Percentiles rank a stretch among this genome's conserved stretches.
Conservation (phyloP, 805 yeast genomes). For the Saccharomyces eubayanus region DNA sequence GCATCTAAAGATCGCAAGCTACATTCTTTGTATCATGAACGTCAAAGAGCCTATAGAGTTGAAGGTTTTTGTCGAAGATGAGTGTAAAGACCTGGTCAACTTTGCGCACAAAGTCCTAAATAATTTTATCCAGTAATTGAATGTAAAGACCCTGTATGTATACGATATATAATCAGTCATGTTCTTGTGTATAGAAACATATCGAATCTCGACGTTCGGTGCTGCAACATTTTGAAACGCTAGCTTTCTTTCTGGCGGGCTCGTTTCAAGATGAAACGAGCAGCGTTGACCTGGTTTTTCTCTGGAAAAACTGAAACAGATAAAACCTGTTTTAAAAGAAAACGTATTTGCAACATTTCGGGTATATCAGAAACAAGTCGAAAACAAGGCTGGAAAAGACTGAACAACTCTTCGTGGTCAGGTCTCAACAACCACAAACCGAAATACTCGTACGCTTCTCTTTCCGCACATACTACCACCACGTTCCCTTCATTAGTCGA, state of each 20-base stretch:
- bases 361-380: slow-evolving; percentile 8
- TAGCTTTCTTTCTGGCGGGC: not conserved
- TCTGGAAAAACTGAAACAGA: not conserved
- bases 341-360: not conserved
- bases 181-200: not conserved
- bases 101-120: slow-evolving; percentile 9
- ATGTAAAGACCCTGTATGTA: not conserved
- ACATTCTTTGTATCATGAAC: slow-evolving; percentile 19
- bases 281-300: not conserved
- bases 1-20: slow-evolving; percentile 31
- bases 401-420: not conserved
- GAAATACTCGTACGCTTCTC: not conserved
- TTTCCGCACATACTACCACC: not conserved
- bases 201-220: not conserved
- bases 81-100: slow-evolving; percentile 9
- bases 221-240: not conserved
- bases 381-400: slow-evolving; percentile 10
- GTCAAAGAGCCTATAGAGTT: slow-evolving; percentile 11
- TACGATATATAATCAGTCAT: not conserved
- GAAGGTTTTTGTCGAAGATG: slow-evolving; percentile 2
- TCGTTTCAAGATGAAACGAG: not conserved
- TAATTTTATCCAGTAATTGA: not conserved
- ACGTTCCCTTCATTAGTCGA: not conserved
- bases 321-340: not conserved
- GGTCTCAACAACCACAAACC: not conserved